phyloP scores from a whole-genome alignment of 129 eudicot genomes.

The Saposhnikovia divaricata region DNA sequence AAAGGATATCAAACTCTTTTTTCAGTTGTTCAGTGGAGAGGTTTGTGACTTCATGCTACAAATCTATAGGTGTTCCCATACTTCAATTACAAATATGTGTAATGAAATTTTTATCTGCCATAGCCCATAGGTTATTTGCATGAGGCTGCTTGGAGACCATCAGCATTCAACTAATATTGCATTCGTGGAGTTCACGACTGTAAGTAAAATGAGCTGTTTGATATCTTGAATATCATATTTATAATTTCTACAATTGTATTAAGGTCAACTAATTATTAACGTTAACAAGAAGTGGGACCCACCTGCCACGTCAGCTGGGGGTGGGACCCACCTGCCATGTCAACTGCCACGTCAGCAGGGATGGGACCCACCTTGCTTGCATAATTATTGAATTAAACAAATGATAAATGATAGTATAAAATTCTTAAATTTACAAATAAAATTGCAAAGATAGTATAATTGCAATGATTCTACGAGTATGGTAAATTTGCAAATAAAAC shows the following conservation, averaged over 20 bases:
- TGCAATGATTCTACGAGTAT: no score
- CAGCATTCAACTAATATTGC: slow-evolving; percentile 88
- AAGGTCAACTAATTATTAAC: background rate
- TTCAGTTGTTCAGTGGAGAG: slow-evolving; percentile 82
- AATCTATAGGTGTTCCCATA: background rate
- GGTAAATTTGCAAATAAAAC: no score
- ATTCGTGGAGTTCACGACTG: slow-evolving; percentile 89
- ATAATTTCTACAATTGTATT: background rate
- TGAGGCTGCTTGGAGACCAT: slow-evolving; percentile 87
- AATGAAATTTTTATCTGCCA: background rate
- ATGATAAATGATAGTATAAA: no score
- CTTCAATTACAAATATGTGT: background rate
- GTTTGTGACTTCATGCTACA: slow-evolving; percentile 23
- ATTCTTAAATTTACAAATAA: no score
- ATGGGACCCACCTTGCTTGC: no score
- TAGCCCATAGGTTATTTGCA: slow-evolving; percentile 29
- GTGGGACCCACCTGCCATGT: no score
- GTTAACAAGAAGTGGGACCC: no score
- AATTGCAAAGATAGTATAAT: no score
- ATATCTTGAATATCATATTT: background rate
- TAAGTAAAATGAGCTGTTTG: slow-evolving; percentile 21
- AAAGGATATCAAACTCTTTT: slow-evolving; percentile 74
- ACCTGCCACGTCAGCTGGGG: no score
- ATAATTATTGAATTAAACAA: no score
- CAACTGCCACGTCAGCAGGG: no score